A percentile compares a stretch with the other conserved stretches of the same genome.
phyloP scores from a whole-genome alignment of 78 protist genomes.

The Guillardia theta region DNA sequence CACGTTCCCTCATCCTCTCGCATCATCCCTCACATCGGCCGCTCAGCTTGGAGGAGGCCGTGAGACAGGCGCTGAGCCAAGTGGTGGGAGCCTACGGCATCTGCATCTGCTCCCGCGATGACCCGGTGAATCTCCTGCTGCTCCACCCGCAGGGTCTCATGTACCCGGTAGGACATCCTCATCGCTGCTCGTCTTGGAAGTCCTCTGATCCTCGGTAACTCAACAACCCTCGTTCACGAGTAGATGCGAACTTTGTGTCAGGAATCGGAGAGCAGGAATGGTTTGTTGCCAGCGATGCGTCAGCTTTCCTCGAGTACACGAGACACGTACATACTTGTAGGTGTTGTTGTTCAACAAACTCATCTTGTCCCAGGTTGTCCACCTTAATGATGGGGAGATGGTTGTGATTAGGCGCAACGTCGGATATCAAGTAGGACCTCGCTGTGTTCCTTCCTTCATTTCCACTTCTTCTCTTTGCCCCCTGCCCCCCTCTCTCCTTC shows the following conservation, averaged over 20 bases:
- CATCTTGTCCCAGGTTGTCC: conserved; percentile 41
- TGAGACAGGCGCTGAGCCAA: conserved; percentile 62
- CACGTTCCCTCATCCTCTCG: too few species aligned
- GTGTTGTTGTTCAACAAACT: not conserved
- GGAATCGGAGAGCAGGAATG: not conserved
- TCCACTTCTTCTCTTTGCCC: too few species aligned
- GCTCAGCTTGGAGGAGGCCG: conserved; percentile 62
- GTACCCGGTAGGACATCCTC: too few species aligned
- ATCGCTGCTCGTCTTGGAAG: conserved; percentile 70
- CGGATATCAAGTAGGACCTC: too few species aligned
- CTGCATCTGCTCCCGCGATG: conserved; percentile 55
- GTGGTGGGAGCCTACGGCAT: conserved; percentile 76
- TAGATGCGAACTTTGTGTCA: not conserved
- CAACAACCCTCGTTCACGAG: too few species aligned
- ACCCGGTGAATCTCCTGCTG: too few species aligned
- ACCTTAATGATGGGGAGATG: conserved; percentile 79
- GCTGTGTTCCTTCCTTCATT: too few species aligned
- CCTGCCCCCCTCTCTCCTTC: not conserved
- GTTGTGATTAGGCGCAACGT: not conserved
- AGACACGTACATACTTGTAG: not conserved
- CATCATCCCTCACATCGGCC: too few species aligned
- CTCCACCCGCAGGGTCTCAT: too few species aligned
- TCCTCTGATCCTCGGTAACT: conserved; percentile 78
- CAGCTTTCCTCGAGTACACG: conserved; percentile 81
- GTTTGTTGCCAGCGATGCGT: conserved; percentile 77